Evolutionary conservation across 495 filamentous ascomycete genomes (phyloP), one percentile per base, ranked within the genome.

Genomic region (Neurospora hispaniola): DNA sequence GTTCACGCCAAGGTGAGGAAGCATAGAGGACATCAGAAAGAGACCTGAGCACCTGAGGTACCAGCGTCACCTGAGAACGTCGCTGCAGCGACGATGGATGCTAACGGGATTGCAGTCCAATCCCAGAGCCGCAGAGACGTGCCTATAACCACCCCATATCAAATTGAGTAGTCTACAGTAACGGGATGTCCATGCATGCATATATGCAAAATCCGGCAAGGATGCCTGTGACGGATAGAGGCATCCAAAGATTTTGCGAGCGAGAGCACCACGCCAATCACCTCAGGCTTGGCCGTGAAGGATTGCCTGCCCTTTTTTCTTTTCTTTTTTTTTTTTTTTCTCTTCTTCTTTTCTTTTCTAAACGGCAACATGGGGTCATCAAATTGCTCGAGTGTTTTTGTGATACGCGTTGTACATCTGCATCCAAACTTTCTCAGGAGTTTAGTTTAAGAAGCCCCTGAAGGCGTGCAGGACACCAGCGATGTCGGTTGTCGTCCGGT

Each of bases 381-480:
- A 35, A 18, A 16, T 27, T 35, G 20, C 54, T 62, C 54, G 54
- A 62, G 14, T 35, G 7, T 62, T 27, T 27, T 27, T 62, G 27
- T 62, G 14, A 66, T 35, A 66, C 54, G 54, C 27, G 23, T 35
- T 66, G 54, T 27, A 38, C 23, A 35, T 66, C 54, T 66, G 54
- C 54, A 66, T 66, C 31, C 54, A 66, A 14, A 35, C 14, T 66
- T 7, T 66, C 54, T 78, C 69, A 31, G 73, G 35, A 38, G 35
- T 0, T 31, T 31, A 59, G 71, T 48, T 70, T 42, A 39, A 38
- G 59, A 69, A 69, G 70, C 41, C 35, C 48, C 54, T 70, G 54
- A 48, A 48, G 35, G 54, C 54, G 62, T 73, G 76, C 73, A 71
- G 72, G 72, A 72, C 48, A 71, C 71, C 73, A 75, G 76, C 75